phyloP scores from a whole-genome alignment of 2,329 filamentous ascomycete genomes.

The Phialophora tarda region DNA sequence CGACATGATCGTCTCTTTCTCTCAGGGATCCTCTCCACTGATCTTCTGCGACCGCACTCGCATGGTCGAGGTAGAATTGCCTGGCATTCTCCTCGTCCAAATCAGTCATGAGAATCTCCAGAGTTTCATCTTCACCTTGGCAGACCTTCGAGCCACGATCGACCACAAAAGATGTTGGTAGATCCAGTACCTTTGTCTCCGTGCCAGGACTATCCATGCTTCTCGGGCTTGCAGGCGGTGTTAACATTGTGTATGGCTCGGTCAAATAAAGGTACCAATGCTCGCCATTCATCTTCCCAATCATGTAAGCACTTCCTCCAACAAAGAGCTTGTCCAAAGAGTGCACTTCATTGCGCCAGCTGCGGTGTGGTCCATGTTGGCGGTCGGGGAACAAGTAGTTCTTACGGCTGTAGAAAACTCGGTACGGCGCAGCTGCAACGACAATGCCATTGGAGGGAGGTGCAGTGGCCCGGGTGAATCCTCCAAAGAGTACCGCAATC shows the following conservation, averaged over 20 bases:
- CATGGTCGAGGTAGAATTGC: slow-evolving; percentile 75
- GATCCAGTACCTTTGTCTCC: slow-evolving; percentile 63
- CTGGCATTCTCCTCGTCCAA: slow-evolving; percentile 69
- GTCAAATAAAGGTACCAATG: slow-evolving; percentile 99
- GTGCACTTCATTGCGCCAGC: slow-evolving; percentile 95
- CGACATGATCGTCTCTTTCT: slow-evolving; percentile 62
- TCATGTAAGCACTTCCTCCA: slow-evolving; percentile 97
- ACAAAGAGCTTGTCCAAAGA: slow-evolving; percentile 90
- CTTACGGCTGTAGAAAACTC: slow-evolving; percentile 98
- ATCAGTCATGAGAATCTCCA: slow-evolving; percentile 72
- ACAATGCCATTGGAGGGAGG: slow-evolving; percentile 69
- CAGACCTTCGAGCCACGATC: slow-evolving; percentile 38
- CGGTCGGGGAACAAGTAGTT: slow-evolving; percentile 96
- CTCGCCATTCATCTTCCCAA: slow-evolving; percentile 99
- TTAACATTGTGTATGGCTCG: slow-evolving; percentile 77
- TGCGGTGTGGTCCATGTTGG: slow-evolving; percentile 91
- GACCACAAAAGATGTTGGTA: slow-evolving; percentile 51
- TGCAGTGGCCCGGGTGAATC: slow-evolving; percentile 82
- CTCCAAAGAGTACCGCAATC: slow-evolving; percentile 84
- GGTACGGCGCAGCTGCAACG: slow-evolving; percentile 84
- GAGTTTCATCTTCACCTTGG: slow-evolving; percentile 54
- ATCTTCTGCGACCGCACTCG: slow-evolving; percentile 87
- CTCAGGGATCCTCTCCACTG: slow-evolving; percentile 75
- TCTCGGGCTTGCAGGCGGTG: slow-evolving; percentile 77
- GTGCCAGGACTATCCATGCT: slow-evolving; percentile 56